Evolutionary conservation across 352 stramenopile species (phyloP).

Genomic region (Phytophthora nicotianae): DNA sequence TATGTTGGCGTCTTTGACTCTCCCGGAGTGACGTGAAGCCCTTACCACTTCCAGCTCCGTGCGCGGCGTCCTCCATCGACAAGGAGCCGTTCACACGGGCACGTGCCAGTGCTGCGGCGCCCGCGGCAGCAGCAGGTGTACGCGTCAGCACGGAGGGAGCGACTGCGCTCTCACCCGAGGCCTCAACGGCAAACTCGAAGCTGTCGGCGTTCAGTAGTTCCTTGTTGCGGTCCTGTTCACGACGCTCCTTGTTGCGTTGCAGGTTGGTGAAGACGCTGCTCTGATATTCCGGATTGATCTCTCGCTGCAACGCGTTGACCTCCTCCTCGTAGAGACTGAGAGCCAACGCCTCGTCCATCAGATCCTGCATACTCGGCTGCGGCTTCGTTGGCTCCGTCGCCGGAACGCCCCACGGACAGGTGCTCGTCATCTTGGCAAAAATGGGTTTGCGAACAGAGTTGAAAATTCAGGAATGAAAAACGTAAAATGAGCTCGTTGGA

Average conservation of each 20-base stretch:
- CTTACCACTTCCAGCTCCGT: conserved; percentile 45
- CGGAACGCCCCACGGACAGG: conserved; percentile 31
- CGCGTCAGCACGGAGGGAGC: conserved; percentile 30
- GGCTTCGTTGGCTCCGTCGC: conserved; percentile 17
- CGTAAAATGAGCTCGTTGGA: not conserved
- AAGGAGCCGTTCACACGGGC: conserved; percentile 33
- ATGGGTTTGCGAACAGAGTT: not conserved
- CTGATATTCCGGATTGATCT: conserved; percentile 47
- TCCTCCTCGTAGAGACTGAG: conserved; percentile 70
- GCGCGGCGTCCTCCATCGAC: conserved; percentile 45
- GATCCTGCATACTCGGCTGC: conserved; percentile 55
- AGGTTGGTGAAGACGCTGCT: conserved; percentile 46
- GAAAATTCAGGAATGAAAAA: conserved; percentile 40
- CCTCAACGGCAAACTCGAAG: conserved; percentile 26
- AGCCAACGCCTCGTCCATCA: conserved; percentile 77
- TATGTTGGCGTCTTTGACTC: conserved; percentile 53
- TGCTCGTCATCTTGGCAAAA: conserved; percentile 23
- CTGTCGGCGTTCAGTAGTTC: conserved; percentile 53
- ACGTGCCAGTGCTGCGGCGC: conserved; percentile 25
- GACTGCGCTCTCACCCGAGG: conserved; percentile 16
- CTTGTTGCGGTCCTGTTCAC: conserved; percentile 35
- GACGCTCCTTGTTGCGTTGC: conserved; percentile 39
- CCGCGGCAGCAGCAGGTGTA: conserved; percentile 21
- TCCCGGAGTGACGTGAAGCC: conserved; percentile 66
- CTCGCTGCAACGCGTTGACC: conserved; percentile 39